Conservation (phyloP, 306 rosid genomes). For the Comarum palustre region DNA sequence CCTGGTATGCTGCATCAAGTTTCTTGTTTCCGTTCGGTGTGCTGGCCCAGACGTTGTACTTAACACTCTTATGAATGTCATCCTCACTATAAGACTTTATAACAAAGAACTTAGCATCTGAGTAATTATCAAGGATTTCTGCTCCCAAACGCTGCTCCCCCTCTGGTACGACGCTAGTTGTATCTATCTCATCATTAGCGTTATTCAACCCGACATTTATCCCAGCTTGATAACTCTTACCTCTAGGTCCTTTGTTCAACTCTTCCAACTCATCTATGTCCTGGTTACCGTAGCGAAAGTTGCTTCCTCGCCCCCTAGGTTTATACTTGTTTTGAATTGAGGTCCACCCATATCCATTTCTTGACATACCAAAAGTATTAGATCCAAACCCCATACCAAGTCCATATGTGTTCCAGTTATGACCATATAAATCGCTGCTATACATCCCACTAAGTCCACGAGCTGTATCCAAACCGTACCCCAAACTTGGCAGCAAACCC, state of each 20-base stretch:
- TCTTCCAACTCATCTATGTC: slow-evolving; percentile 86
- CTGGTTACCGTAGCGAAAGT: slow-evolving; percentile 72
- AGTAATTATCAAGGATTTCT: slow-evolving; percentile 61
- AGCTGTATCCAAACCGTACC: slow-evolving; percentile 62
- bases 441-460: slow-evolving; percentile 65
- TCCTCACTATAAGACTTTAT: slow-evolving; percentile 96
- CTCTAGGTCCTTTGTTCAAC: slow-evolving; percentile 86
- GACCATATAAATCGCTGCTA: slow-evolving; percentile 62
- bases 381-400: slow-evolving; percentile 77
- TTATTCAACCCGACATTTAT: slow-evolving; percentile 36
- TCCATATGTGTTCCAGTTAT: slow-evolving; percentile 60
- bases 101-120: slow-evolving; percentile 71
- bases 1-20: slow-evolving; percentile 85
- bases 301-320: slow-evolving; percentile 64
- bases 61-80: slow-evolving; percentile 95
- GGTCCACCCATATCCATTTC: slow-evolving; percentile 68
- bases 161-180: slow-evolving; percentile 39
- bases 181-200: slow-evolving; percentile 50
- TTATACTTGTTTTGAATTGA: slow-evolving; percentile 72
- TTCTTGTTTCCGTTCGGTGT: slow-evolving; percentile 95
- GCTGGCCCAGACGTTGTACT: slow-evolving; percentile 95
- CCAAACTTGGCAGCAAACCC: slow-evolving; percentile 81
- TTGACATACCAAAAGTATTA: slow-evolving; percentile 65
- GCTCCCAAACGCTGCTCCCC: slow-evolving; percentile 52
- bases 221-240: slow-evolving; percentile 71